These are phyloP conservation scores for Pisolithus tinctorius DNA, from an alignment of 768 basidiomycete genomes.

Conservation along the genomic window DNA sequence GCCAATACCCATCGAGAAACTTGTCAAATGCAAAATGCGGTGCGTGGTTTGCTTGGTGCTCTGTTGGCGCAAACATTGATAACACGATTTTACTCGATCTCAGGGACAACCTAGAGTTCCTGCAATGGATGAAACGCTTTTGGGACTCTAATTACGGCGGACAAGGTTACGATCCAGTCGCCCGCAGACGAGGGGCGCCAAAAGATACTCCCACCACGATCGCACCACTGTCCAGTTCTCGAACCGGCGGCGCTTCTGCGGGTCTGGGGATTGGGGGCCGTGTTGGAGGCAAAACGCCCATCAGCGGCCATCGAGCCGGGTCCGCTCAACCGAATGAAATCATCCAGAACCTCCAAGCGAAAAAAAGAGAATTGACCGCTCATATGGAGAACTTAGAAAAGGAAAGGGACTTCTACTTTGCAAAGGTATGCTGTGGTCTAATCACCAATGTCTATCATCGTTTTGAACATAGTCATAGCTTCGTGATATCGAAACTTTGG, in stretches of 20 bases:
- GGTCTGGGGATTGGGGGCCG: constrained; percentile 35
- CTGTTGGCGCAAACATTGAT: background rate
- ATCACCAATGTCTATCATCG: no score
- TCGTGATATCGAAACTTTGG: constrained; percentile 92
- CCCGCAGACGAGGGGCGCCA: constrained; percentile 69
- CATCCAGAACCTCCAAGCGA: constrained; percentile 59
- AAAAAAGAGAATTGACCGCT: constrained; percentile 73
- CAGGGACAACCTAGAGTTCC: constrained; percentile 96
- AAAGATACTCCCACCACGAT: constrained; percentile 73
- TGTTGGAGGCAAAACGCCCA: constrained; percentile 66
- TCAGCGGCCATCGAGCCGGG: constrained; percentile 60
- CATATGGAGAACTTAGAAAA: constrained; percentile 92
- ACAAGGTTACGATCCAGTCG: constrained; percentile 79
- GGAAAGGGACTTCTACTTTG: constrained; percentile 98
- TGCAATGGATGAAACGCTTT: constrained; percentile 94
- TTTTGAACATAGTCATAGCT: constrained; percentile 44
- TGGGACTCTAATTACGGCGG: constrained; percentile 93
- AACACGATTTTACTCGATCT: constrained; percentile 10
- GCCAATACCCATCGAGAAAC: constrained; percentile 93
- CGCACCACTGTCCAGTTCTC: constrained; percentile 49
- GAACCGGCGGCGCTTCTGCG: constrained; percentile 26
- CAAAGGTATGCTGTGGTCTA: constrained; percentile 70
- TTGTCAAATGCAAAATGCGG: constrained; percentile 99
- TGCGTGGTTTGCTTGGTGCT: constrained; percentile 35
- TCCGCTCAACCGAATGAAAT: constrained; percentile 64